Percentiles rank a stretch among this genome's conserved stretches.
Evolutionary conservation across 768 basidiomycete genomes (phyloP).

Genomic region (Asterophora lycoperdoides): DNA sequence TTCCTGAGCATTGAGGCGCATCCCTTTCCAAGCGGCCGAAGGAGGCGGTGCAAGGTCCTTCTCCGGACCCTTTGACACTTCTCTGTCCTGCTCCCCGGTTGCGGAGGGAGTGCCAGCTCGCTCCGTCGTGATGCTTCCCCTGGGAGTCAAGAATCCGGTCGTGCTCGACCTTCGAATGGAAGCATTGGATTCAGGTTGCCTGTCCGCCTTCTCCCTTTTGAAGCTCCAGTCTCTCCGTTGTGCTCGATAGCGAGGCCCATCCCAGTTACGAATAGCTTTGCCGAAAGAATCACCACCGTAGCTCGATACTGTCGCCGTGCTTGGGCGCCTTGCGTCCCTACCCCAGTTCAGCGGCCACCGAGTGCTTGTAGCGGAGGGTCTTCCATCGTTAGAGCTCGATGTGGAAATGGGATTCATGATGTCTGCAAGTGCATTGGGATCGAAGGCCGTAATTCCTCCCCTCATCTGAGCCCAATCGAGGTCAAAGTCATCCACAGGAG

Average conservation of each 20-base stretch:
- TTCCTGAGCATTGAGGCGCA: conserved; percentile 52
- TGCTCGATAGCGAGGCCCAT: conserved; percentile 42
- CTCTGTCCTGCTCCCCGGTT: conserved; percentile 13
- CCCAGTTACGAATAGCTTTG: conserved; percentile 35
- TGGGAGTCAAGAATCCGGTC: conserved; percentile 26
- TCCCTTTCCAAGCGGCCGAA: conserved; percentile 38
- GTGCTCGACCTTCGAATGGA: conserved; percentile 19
- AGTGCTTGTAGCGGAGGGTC: conserved; percentile 14
- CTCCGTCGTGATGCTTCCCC: conserved; percentile 27
- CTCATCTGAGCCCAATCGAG: conserved; percentile 34
- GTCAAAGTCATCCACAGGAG: conserved; percentile 40
- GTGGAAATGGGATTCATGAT: conserved; percentile 15
- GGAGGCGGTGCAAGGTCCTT: conserved; percentile 18
- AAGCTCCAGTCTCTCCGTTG: conserved; percentile 56
- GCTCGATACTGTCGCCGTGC: conserved; percentile 38
- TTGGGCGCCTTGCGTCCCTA: conserved; percentile 34
- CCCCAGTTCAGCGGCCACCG: conserved; percentile 20
- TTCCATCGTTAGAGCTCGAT: conserved; percentile 10
- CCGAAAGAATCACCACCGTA: conserved; percentile 39
- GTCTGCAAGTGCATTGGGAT: conserved; percentile 24
- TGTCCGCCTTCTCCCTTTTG: conserved; percentile 46
- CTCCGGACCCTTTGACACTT: conserved; percentile 10
- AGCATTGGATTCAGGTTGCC: conserved; percentile 14
- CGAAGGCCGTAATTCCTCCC: conserved; percentile 27
- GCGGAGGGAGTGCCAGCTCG: conserved; percentile 6